Base-by-base conservation (phyloP, 2,329 filamentous ascomycete genomes). In the Arthrinium puccinioides region DNA sequence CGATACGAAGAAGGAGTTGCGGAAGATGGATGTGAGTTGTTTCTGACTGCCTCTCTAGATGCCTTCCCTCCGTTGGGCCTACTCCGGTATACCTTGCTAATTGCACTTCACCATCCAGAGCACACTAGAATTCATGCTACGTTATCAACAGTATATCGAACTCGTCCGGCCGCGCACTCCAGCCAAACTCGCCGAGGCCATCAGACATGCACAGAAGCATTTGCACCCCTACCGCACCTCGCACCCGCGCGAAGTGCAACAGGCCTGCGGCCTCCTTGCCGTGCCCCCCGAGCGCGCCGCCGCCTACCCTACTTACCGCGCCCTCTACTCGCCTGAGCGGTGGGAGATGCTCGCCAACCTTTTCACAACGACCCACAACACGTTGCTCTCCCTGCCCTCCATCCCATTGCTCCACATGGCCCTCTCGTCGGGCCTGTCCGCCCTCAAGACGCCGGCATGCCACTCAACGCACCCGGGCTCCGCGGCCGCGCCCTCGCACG, bases 111-210 rank as follows among this genome's bases (percentile, higher is more conserved):
- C 25, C 26, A 31, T 21, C 15, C 34, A 54, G 45, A 47, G 43
- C 53, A 85, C 84, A 47, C 74, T 98, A 13, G 92, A 98, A 60
- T 94, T 95, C 54, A 87, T 94, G 70, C 74, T 98, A 29, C 82
- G 92, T 10, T 73, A 94, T 51, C 92, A 98, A 60, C 89, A 97
- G 58, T 97, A 89, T 58, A 89, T 97, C 50, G 92, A 97, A 61
- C 72, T 97, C 43, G 79, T 94, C 41, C 74, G 90, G 5, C 67
- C 43, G 13, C 35, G 38, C 20, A 42, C 36, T 10, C 31, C 73
- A 18, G 56, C 64, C 6, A 87, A 83, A 53, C 69, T 84, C 30
- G 62, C 79, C 32, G 88, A 96, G 45, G 88, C 89, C 10, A 84
- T 88, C 44, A 60, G 71, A 18, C 86, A 97, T 63, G 88, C 88